Percentiles rank a stretch among this genome's conserved stretches.
Evolutionary conservation across 1,139 yeast genomes (phyloP).

Genomic region (Geotrichum europaeum): DNA sequence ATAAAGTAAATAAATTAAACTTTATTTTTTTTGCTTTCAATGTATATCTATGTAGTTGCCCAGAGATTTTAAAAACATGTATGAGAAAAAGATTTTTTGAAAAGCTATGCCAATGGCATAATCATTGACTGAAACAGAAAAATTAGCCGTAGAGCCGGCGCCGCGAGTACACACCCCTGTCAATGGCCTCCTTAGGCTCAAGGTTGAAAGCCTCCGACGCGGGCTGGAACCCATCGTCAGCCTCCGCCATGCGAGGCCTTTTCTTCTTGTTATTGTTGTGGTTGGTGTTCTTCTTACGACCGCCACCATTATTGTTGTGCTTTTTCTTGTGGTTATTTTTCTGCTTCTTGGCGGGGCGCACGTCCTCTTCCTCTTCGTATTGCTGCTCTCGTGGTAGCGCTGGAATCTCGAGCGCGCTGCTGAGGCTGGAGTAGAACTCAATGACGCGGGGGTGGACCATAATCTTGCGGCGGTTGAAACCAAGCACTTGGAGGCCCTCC

Average conservation of each 20-base stretch:
- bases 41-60: too few species aligned
- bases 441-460: conserved; percentile 58
- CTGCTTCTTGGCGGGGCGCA: background rate
- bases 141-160: background rate
- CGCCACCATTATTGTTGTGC: background rate
- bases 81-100: too few species aligned
- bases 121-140: background rate
- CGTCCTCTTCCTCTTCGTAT: background rate
- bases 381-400: background rate
- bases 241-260: background rate
- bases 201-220: background rate
- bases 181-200: background rate
- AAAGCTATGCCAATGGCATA: too few species aligned
- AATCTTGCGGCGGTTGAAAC: conserved; percentile 55
- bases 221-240: background rate
- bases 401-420: conserved; percentile 14
- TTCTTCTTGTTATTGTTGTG: background rate
- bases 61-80: too few species aligned
- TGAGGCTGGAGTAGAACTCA: conserved; percentile 43
- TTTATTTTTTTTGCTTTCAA: too few species aligned
- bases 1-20: too few species aligned
- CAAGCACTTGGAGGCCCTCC: conserved; percentile 69
- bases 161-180: background rate
- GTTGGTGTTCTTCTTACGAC: background rate
- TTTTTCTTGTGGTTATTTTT: background rate